Base-by-base conservation (phyloP, 2,329 filamentous ascomycete species). In the Venturia oleaginea region DNA sequence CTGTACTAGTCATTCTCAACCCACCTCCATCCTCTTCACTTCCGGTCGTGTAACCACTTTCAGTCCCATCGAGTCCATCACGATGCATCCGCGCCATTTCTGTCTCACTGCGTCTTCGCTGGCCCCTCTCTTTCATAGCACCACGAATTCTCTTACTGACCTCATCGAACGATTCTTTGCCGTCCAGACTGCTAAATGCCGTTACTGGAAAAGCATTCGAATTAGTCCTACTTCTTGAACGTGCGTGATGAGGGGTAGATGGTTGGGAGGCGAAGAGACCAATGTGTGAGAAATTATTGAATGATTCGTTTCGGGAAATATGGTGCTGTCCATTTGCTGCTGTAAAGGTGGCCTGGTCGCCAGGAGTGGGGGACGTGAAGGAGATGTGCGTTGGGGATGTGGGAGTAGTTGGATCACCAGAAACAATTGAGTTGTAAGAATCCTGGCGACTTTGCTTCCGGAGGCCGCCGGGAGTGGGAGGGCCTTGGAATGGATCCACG, bases 261-360 rank as follows among this genome's bases (percentile, higher is more conserved):
- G 92, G 92, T 37, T 90, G 83, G 19, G 91, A 94, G 2, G 92
- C 91, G 78, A 97, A 99, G 77, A 99, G 88, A 67, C 89, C 90
- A 68, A 96, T 88, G 60, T 84, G 86, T 15, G 90, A 89, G 68
- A 97, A 88, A 74, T 97, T 93, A 75, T 88, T 88, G 78, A 97
- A 97, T 0, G 90, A 94, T 76, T 97, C 94, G 78, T 96, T 97
- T 66, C 90, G 87, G 10, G 93, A 92, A 0, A 86, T 77, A 76
- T 68, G 78, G 74, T 65, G 71, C 72, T 59, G 73, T 74, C 70
- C 43, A 64, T 72, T 72, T 67, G 73, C 65, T 59, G 67, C 62
- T 55, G 69, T 59, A 57, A 57, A 57, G 10, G 51, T 34, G 24
- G 55, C 65, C 37, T 55, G 24, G 43, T 64, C 61, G 22, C 43